These are phyloP conservation scores for Exserohilum turcica DNA, from an alignment of 2,329 filamentous ascomycete genomes.

Conservation along the genomic window DNA sequence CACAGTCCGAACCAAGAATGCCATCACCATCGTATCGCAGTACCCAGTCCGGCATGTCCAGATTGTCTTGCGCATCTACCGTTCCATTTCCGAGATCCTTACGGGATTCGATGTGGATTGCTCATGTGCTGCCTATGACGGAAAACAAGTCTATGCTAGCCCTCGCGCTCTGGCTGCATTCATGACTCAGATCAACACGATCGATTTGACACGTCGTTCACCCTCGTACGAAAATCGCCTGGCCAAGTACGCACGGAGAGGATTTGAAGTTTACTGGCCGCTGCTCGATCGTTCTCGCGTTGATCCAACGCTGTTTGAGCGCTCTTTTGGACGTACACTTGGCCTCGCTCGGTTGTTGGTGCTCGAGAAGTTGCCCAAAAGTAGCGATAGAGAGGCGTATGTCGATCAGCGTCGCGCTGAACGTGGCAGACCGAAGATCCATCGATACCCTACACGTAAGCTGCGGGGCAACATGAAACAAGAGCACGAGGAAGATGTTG, in stretches of 20 bases:
- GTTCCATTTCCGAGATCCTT: slow-evolving; percentile 80
- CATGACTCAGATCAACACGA: slow-evolving; percentile 79
- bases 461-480: slow-evolving; percentile 76
- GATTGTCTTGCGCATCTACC: slow-evolving; percentile 85
- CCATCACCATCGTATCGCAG: slow-evolving; percentile 82
- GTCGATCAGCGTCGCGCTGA: slow-evolving; percentile 71
- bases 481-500: slow-evolving; percentile 75
- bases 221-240: slow-evolving; percentile 87
- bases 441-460: slow-evolving; percentile 50
- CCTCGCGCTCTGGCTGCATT: slow-evolving; percentile 78
- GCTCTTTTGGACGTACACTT: slow-evolving; percentile 75
- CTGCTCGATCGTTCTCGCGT: slow-evolving; percentile 74
- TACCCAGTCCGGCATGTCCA: slow-evolving; percentile 84
- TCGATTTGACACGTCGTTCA: slow-evolving; percentile 78
- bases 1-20: slow-evolving; percentile 82
- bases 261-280: slow-evolving; percentile 84
- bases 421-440: slow-evolving; percentile 67
- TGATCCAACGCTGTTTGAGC: slow-evolving; percentile 85
- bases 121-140: slow-evolving; percentile 80
- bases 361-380: slow-evolving; percentile 75
- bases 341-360: slow-evolving; percentile 81
- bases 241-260: slow-evolving; percentile 78
- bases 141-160: slow-evolving; percentile 76
- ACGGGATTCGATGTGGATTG: slow-evolving; percentile 90
- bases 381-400: slow-evolving; percentile 70